Conservation (phyloP, 2,329 filamentous ascomycete species). For the Alternaria rosae region DNA sequence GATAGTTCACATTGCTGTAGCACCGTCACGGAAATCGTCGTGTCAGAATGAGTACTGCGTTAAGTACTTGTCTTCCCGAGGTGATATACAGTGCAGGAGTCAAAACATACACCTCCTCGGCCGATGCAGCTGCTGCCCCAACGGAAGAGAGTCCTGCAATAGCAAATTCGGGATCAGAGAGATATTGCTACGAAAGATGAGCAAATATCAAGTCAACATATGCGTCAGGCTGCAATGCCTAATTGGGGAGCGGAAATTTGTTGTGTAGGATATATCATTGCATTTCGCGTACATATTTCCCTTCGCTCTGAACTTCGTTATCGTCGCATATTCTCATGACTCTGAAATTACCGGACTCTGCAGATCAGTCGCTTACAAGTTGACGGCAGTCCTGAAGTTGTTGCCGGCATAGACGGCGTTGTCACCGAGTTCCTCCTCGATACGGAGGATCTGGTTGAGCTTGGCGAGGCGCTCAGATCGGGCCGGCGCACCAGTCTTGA, state of each 20-base stretch:
- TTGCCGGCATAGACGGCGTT: constrained; percentile 90
- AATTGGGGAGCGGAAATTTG: not conserved
- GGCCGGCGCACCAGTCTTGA: constrained; percentile 70
- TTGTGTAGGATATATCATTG: constrained; percentile 5
- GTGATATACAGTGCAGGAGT: not conserved
- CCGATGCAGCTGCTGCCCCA: not conserved
- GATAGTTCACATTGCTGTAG: not conserved
- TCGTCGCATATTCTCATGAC: constrained; percentile 3
- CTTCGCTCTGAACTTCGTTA: constrained; percentile 12
- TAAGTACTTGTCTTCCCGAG: not conserved
- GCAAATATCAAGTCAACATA: not conserved
- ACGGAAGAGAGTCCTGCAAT: not conserved
- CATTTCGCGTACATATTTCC: constrained; percentile 11
- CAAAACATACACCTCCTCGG: not conserved
- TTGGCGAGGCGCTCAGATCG: constrained; percentile 98
- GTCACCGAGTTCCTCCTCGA: constrained; percentile 91
- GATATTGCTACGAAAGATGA: not conserved
- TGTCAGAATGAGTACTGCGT: not conserved
- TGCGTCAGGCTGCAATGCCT: not conserved
- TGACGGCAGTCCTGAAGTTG: constrained; percentile 91
- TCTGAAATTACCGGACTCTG: not conserved
- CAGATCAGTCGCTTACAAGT: constrained; percentile 58
- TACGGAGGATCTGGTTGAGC: constrained; percentile 99
- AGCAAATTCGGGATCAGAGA: not conserved
- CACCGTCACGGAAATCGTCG: not conserved